These are phyloP conservation scores for Zygosaccharomyces siamensis DNA, from an alignment of 805 yeast species.

Conservation along the genomic window DNA sequence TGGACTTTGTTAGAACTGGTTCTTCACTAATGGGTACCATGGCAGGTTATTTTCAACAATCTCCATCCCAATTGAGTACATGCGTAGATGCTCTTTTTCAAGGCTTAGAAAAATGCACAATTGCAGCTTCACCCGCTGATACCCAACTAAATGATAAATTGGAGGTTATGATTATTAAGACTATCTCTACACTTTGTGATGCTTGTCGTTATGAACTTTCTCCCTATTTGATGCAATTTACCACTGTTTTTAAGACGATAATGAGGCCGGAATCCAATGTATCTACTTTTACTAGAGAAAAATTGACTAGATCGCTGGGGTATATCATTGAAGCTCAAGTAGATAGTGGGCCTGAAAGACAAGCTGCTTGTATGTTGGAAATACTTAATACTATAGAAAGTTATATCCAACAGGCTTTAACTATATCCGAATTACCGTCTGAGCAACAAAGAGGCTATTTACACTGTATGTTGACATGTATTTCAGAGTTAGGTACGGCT, in stretches of 20 bases:
- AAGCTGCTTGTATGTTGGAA: slow-evolving; percentile 37
- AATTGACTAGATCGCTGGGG: slow-evolving; percentile 57
- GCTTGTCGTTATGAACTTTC: slow-evolving; percentile 27
- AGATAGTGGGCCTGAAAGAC: slow-evolving; percentile 40
- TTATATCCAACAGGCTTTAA: slow-evolving; percentile 14
- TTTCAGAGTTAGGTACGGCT: slow-evolving; percentile 70
- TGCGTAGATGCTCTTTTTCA: slow-evolving; percentile 29
- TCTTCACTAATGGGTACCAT: slow-evolving; percentile 27
- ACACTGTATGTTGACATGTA: slow-evolving; percentile 54
- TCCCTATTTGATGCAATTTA: slow-evolving; percentile 24
- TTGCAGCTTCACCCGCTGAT: slow-evolving; percentile 3
- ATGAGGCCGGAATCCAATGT: slow-evolving; percentile 25
- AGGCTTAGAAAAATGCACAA: slow-evolving; percentile 26
- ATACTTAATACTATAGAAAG: slow-evolving; percentile 32
- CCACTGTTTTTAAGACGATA: slow-evolving; percentile 34
- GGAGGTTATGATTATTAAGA: slow-evolving; percentile 27
- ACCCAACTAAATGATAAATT: slow-evolving; percentile 24
- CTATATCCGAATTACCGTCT: slow-evolving; percentile 11
- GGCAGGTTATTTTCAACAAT: slow-evolving; percentile 28
- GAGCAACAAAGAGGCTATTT: slow-evolving; percentile 42
- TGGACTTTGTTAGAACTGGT: slow-evolving; percentile 31
- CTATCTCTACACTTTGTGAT: slow-evolving; percentile 31
- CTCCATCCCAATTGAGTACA: slow-evolving; percentile 19
- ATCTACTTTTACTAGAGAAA: slow-evolving; percentile 38
- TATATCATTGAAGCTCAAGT: slow-evolving; percentile 53